Evolutionary conservation across 345 rosid species (phyloP), one percentile per base, ranked within the genome.

Genomic region (Cardamine occulta): DNA sequence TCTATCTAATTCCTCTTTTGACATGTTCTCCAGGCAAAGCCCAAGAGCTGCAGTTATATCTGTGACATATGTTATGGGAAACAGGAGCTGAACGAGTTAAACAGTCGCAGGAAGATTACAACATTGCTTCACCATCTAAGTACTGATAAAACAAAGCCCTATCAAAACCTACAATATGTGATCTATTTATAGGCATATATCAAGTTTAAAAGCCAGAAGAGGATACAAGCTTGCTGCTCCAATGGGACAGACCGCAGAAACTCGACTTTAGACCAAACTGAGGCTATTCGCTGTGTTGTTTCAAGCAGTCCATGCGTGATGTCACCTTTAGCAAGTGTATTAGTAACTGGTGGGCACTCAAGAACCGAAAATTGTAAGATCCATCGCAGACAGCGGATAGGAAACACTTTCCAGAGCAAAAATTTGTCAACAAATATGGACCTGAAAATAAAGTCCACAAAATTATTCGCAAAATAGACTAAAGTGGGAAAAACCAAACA

Each of bases 161-260:
- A 32, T 8, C 17, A 35, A n/a, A 51, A 51, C 12, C 19, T 52
- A 70, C 18, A 34, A 53, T 44, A 4, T 56, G 54, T 47, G 60
- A 34, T n/a, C 14, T 28, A 34, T 34, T 12, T 52, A 56, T 47
- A 15, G 5, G 44, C 31, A 37, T 34, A 18, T 13, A 79, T 74
- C 60, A 8, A 54, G 39, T 57, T 21, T 56, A 29, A 61, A 66
- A 68, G 73, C 32, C 29, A 82, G 55, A 74, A 59, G 82, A 89
- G 97, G 96, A 89, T 95, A 95, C 97, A 95, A 76, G 87, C 84
- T 89, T 95, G 99, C 88, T 95, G 99, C 82, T 95, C 99, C 72
- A 89, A 13, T 61, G 90, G 72, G 35, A 83, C 81, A 48, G 97
- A 86, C 75, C 79, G 97, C 69, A 92, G 80, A 82, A 92, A 90